Conservation (phyloP, 2,329 filamentous ascomycete genomes). For the Monosporascus sp. region DNA sequence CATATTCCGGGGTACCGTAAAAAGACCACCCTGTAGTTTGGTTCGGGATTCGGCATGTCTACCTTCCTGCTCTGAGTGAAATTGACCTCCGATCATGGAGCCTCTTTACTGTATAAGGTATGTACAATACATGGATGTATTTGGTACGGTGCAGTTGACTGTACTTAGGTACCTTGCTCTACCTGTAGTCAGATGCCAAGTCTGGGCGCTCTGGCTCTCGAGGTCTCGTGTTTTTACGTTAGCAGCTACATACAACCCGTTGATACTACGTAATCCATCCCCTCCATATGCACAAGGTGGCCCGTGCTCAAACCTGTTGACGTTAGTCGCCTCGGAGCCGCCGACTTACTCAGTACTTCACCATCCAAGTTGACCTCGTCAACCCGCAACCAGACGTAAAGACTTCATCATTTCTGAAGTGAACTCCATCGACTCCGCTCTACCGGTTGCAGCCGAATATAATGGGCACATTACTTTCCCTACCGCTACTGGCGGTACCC, state of each 20-base stretch:
- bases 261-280: no score
- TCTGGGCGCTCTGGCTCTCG: no score
- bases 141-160: neutral
- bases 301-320: no score
- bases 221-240: no score
- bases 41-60: neutral
- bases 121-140: neutral
- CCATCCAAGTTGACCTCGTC: neutral
- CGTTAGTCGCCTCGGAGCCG: no score
- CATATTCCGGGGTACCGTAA: no score
- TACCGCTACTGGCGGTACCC: slow-evolving; percentile 84
- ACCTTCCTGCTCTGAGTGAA: neutral
- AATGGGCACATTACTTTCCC: slow-evolving; percentile 89
- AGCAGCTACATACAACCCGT: no score
- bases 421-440: neutral
- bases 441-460: slow-evolving; percentile 7
- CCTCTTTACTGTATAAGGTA: no score
- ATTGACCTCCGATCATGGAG: no score
- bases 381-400: neutral
- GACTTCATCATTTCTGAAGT: neutral
- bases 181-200: neutral
- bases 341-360: neutral
- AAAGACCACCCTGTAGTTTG: neutral
- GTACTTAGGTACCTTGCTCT: neutral
- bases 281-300: no score